A percentile compares a stretch with the other conserved stretches of the same genome.
These are phyloP conservation scores for Harringtonia aguacate DNA, from an alignment of 2,329 filamentous ascomycete species.

Conservation along the genomic window DNA sequence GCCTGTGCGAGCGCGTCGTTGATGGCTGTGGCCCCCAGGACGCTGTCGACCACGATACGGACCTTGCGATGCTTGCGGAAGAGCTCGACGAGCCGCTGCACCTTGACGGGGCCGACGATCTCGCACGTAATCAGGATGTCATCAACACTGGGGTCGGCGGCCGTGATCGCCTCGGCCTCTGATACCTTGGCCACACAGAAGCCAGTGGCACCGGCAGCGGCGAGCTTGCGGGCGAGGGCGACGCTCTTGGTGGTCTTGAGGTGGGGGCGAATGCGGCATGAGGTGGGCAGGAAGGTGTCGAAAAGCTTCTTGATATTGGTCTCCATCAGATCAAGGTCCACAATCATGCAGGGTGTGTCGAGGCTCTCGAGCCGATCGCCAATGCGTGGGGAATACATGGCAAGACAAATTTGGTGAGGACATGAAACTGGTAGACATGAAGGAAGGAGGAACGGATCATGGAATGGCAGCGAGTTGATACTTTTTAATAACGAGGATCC, in stretches of 20 bases:
- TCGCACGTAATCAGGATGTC: constrained; percentile 42
- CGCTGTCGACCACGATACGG: constrained; percentile 37
- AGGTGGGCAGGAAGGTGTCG: constrained; percentile 30
- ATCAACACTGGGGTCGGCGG: constrained; percentile 31
- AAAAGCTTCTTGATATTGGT: constrained; percentile 37
- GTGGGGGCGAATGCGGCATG: constrained; percentile 35
- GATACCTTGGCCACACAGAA: constrained; percentile 41
- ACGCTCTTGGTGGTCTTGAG: constrained; percentile 43
- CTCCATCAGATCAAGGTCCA: constrained; percentile 41
- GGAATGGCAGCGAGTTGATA: too few species aligned
- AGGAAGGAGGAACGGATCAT: too few species aligned
- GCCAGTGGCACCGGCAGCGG: constrained; percentile 34
- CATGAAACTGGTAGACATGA: too few species aligned
- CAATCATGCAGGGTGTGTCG: constrained; percentile 46
- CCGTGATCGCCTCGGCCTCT: constrained; percentile 31
- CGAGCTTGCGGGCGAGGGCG: constrained; percentile 30
- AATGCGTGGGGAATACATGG: not conserved
- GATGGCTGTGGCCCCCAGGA: constrained; percentile 31
- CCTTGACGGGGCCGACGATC: constrained; percentile 34
- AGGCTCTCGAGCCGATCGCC: constrained; percentile 31
- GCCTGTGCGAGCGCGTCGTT: constrained; percentile 27
- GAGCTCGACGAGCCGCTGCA: constrained; percentile 31
- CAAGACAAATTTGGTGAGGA: too few species aligned
- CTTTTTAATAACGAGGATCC: too few species aligned
- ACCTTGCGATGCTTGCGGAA: constrained; percentile 25